Conservation (phyloP, 345 rosid genomes). For the Acer yangbiense region DNA sequence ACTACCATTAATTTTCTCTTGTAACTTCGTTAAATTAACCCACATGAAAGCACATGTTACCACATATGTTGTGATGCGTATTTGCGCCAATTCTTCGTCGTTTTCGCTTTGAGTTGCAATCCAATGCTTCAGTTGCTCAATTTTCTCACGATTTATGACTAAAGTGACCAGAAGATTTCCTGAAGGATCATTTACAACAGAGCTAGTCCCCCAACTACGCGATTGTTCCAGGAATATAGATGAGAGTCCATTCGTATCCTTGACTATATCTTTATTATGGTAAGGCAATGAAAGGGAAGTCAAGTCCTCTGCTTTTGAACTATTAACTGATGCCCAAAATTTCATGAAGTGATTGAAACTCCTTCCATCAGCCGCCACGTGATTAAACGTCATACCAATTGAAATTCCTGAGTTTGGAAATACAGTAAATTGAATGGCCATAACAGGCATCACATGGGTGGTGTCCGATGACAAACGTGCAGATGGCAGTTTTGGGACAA, state of each 20-base stretch:
- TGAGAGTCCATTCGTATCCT: slow-evolving; percentile 32
- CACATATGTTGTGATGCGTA: slow-evolving; percentile 30
- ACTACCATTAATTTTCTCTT: not conserved
- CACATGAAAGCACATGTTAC: slow-evolving; percentile 43
- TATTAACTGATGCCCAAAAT: slow-evolving; percentile 38
- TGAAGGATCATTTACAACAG: not conserved
- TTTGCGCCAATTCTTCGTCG: no score
- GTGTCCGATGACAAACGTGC: not conserved
- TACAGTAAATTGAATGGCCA: slow-evolving; percentile 34
- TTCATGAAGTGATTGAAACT: slow-evolving; percentile 32
- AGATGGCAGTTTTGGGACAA: slow-evolving; percentile 32
- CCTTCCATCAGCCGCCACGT: slow-evolving; percentile 38
- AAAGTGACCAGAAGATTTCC: slow-evolving; percentile 37
- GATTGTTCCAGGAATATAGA: slow-evolving; percentile 24
- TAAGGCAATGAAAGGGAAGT: slow-evolving; percentile 15
- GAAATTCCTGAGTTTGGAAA: slow-evolving; percentile 45
- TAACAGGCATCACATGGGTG: slow-evolving; percentile 14
- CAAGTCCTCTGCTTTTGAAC: slow-evolving; percentile 6
- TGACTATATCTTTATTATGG: slow-evolving; percentile 29
- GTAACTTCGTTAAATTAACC: slow-evolving; percentile 31
- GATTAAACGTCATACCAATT: slow-evolving; percentile 26
- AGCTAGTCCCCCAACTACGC: slow-evolving; percentile 11
- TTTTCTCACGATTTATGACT: slow-evolving; percentile 20
- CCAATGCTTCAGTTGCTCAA: slow-evolving; percentile 27
- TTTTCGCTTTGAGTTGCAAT: slow-evolving; percentile 21